Evolutionary conservation across 495 filamentous ascomycete species (phyloP).

Genomic region (Pyronema omphalodes): DNA sequence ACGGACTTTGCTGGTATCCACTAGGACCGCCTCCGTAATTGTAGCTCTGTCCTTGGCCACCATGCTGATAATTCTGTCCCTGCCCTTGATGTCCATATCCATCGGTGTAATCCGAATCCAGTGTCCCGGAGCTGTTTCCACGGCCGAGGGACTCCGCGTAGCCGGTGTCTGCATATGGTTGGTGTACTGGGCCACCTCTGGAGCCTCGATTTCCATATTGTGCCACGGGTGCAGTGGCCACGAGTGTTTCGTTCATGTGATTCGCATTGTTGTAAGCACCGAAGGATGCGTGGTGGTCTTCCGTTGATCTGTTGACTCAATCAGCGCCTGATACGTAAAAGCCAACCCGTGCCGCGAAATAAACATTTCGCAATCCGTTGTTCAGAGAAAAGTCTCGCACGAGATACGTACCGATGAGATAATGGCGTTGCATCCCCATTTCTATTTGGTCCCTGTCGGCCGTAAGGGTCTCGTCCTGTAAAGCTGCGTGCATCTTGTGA

Average conservation of each 20-base stretch:
- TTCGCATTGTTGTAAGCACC: not conserved
- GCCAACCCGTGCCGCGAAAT: not conserved
- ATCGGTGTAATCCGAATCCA: not conserved
- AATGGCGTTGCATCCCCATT: not conserved
- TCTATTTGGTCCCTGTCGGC: slow-evolving; percentile 27
- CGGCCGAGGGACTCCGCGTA: slow-evolving; percentile 1
- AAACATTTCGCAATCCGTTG: not conserved
- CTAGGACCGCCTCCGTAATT: too few relatives aligned
- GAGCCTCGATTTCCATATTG: not conserved
- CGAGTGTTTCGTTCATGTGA: not conserved
- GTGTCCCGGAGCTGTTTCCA: not conserved
- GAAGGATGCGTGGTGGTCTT: not conserved
- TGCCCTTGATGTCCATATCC: too few relatives aligned
- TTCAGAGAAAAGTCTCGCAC: not conserved
- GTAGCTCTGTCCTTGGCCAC: too few relatives aligned
- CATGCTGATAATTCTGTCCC: too few relatives aligned
- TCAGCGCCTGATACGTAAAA: not conserved
- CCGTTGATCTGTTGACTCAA: not conserved
- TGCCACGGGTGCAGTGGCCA: not conserved
- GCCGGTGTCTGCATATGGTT: slow-evolving; percentile 1
- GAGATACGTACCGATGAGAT: not conserved
- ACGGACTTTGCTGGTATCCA: too few relatives aligned
- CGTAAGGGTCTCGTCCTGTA: slow-evolving; percentile 6
- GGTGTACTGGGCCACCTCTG: not conserved
- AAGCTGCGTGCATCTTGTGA: not conserved